A percentile compares a stretch with the other conserved stretches of the same genome.
Conservation (phyloP, 805 yeast genomes). For the Candida loeiensis region DNA sequence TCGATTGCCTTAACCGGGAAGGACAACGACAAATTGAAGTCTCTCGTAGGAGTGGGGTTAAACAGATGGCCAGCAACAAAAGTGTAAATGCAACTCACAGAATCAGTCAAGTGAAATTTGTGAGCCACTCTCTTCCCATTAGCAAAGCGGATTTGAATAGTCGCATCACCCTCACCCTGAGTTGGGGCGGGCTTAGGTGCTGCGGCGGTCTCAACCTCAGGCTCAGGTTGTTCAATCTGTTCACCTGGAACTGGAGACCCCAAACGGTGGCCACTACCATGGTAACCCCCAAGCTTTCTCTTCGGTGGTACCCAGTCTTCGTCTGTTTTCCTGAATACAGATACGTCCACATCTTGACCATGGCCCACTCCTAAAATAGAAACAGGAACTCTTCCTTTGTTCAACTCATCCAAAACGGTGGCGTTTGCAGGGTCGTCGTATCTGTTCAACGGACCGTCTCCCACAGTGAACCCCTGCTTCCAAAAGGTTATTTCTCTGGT, state of each 20-base stretch:
- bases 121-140: conserved; percentile 69
- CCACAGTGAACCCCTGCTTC: conserved; percentile 95
- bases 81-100: conserved; percentile 64
- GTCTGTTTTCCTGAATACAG: conserved; percentile 74
- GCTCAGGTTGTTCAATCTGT: conserved; percentile 14
- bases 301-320: conserved; percentile 78
- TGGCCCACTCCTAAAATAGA: conserved; percentile 74
- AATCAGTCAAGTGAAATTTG: conserved; percentile 60
- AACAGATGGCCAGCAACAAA: conserved; percentile 50
- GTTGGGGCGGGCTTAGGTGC: conserved; percentile 4
- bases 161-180: conserved; percentile 57
- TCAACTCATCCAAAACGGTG: conserved; percentile 71
- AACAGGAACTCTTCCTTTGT: conserved; percentile 88
- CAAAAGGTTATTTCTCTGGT: conserved; percentile 86
- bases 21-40: conserved; percentile 68
- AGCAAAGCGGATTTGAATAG: conserved; percentile 79
- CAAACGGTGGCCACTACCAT: conserved; percentile 76
- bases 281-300: conserved; percentile 59
- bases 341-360: conserved; percentile 92
- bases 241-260: conserved; percentile 91
- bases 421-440: conserved; percentile 93
- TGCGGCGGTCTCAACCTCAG: conserved; percentile 8
- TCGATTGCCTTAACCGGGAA: conserved; percentile 78
- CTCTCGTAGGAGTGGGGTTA: conserved; percentile 43
- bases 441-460: conserved; percentile 79